Base-by-base conservation (phyloP, 768 basidiomycete genomes). In the Clathrus columnatus region DNA sequence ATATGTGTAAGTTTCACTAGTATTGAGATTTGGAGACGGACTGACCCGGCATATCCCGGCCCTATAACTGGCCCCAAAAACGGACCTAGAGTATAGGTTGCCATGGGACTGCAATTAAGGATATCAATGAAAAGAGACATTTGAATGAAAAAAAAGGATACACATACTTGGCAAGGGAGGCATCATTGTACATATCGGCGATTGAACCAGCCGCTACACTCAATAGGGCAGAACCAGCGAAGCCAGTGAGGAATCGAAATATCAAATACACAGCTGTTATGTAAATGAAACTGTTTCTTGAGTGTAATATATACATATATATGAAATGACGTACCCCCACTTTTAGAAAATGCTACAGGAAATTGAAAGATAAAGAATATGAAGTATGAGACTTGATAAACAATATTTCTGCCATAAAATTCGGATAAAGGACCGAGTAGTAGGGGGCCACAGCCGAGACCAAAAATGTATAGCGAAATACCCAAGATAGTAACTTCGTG, bases 271-370 rank as follows among this genome's bases (percentile, higher is more conserved):
- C 46, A 11, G 46, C 46, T 47, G 26, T 14, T n/a, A 36, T 6
- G 14, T 32, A 7, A 14, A 14, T 6, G 30, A 32, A 32, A 36
- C 36, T 14, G 46, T 23, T 11, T 16, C 20, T 11, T 23, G 21
- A 23, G 7, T 23, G 46, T 47, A 3, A 14, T 18, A 10, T 11
- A 47, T 10, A 14, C 2, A 47, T 51, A 11, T 42, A 4, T 18
- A 32, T 45, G 6, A 10, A 10, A 28, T 24, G 28, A 69, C 79
- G 47, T 49, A 83, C 83, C 75, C 21, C 81, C 75, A 60, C 87
- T 73, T 4, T 80, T 82, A 1, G 85, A 77, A 58, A 91, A 90
- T 1, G 86, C 84, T 5, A 87, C 81, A 0, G 86, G 84, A 62
- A 83, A 84, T n/a, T 82, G 80, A 53, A 85, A 75, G 1, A 78